phyloP scores from a whole-genome alignment of 1,284 basidiomycete species.

The Stygiomarasmius scandens region DNA sequence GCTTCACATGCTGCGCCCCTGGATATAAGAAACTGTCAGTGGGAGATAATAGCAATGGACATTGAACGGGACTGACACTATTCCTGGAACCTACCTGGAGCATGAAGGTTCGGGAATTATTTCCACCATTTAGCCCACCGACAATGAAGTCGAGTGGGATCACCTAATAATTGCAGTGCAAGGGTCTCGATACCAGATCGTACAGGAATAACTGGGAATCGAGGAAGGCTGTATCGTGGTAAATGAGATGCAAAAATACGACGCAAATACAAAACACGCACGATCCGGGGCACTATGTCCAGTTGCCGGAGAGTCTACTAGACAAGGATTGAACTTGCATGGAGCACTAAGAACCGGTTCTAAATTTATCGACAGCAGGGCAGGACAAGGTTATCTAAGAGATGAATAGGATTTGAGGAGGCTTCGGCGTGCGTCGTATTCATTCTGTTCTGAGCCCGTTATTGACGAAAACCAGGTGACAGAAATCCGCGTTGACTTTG shows the following conservation, averaged over 20 bases:
- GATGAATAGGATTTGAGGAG: neutral
- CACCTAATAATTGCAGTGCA: constrained; percentile 36
- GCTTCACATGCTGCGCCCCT: constrained; percentile 45
- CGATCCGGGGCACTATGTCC: constrained; percentile 38
- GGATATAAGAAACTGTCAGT: neutral
- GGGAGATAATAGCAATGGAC: neutral
- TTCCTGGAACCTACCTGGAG: constrained; percentile 44
- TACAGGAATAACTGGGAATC: constrained; percentile 39
- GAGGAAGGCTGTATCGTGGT: constrained; percentile 25
- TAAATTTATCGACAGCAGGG: constrained; percentile 41
- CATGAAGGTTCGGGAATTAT: too few species aligned
- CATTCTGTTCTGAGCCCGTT: constrained; percentile 32
- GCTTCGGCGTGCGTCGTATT: constrained; percentile 29
- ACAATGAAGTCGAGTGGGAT: constrained; percentile 40
- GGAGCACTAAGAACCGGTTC: constrained; percentile 36
- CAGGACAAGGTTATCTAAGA: constrained; percentile 38
- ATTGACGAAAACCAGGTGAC: too few species aligned
- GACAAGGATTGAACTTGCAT: constrained; percentile 42
- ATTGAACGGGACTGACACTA: constrained; percentile 32
- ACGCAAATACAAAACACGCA: constrained; percentile 31
- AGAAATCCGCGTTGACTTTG: too few species aligned
- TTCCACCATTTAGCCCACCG: too few species aligned
- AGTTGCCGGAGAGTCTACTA: constrained; percentile 37
- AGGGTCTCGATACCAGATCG: constrained; percentile 40
- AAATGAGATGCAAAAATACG: too few species aligned